Conservation (phyloP, 768 basidiomycete genomes). For the Hygrocybe punicea region DNA sequence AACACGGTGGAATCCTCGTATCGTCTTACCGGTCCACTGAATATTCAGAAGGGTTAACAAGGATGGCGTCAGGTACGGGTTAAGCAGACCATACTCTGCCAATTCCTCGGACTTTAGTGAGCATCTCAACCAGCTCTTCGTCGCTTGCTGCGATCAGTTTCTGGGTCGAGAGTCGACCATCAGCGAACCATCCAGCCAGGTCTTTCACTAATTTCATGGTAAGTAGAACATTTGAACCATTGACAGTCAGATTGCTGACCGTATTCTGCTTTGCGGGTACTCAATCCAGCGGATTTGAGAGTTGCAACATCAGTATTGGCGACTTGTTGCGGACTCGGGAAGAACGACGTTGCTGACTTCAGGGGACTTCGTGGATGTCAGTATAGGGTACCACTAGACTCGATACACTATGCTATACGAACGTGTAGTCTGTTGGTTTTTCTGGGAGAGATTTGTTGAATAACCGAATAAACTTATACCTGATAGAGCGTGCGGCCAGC, state of each 20-base stretch:
- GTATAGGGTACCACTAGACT: slow-evolving; percentile 6
- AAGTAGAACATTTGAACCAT: background rate
- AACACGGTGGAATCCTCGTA: slow-evolving; percentile 2
- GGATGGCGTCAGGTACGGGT: background rate
- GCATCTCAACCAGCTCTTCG: slow-evolving; percentile 69
- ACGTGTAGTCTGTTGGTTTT: slow-evolving; percentile 52
- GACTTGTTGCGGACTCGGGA: slow-evolving; percentile 72
- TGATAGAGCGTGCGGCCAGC: slow-evolving; percentile 82
- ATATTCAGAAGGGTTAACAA: background rate
- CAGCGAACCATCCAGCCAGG: slow-evolving; percentile 74
- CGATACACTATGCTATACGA: slow-evolving; percentile 18
- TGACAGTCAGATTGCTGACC: slow-evolving; percentile 38
- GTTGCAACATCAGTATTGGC: slow-evolving; percentile 52
- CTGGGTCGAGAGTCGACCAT: slow-evolving; percentile 71
- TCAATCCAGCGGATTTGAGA: slow-evolving; percentile 73
- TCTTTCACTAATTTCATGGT: slow-evolving; percentile 55
- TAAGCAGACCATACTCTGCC: slow-evolving; percentile 51
- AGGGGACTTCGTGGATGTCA: slow-evolving; percentile 9
- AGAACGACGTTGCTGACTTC: slow-evolving; percentile 40
- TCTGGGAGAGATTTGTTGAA: slow-evolving; percentile 75
- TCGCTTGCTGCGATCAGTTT: slow-evolving; percentile 70
- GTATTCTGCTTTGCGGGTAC: slow-evolving; percentile 86
- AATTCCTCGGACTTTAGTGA: slow-evolving; percentile 76
- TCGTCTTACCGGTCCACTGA: slow-evolving; percentile 58
- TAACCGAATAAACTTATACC: slow-evolving; percentile 71